Evolutionary conservation across 2,329 filamentous ascomycete genomes (phyloP), one percentile per base, ranked within the genome.

Genomic region (Metarhizium guizhouense): DNA sequence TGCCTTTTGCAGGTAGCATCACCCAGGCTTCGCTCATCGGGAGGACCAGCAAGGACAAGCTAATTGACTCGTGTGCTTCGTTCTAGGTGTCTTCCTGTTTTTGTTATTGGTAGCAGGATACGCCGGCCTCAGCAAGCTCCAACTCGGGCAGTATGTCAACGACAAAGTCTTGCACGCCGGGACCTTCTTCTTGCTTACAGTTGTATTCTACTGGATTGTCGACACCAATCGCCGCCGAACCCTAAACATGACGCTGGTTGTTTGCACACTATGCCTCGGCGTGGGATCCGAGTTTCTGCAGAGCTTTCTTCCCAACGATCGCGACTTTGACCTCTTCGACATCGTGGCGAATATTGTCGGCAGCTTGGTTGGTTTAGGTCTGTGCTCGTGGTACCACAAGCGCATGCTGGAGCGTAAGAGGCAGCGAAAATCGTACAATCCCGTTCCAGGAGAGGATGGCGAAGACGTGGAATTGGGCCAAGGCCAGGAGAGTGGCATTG

Each of bases 191-290:
- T 68, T 90, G 62, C 81, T 99, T 54, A 96, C 93, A 16, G 72
- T 88, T 61, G 75, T 82, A 63, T 97, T 97, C 79, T 99, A 99
- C 82, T 99, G 94, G 91, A 88, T 96, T 68, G 74, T 96, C 64
- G 94, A 99, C 70, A 95, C 91, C 53, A 87, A 85, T 60, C 88
- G 94, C 59, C 86, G 93, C 53, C 88, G 93, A 62, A 87, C 85
- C 20, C 76, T 96, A 51, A 87, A 99, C 71, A 75, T 96, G 61
- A 95, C 92, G 14, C 75, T 96, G 30, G 69, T 90, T 25, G 78
- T 90, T 58, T 95, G 90, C 74, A 95, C 92, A 6, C 72, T 87
- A 47, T 74, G 71, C 29, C 78, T 92, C 3, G 85, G 85, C 50
- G 73, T 91, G 58, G 88, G 87, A 52, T 90, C 86, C 60, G 88